These are phyloP conservation scores for Adansonia gregorii DNA, from an alignment of 441 rosid genomes.

Conservation along the genomic window DNA sequence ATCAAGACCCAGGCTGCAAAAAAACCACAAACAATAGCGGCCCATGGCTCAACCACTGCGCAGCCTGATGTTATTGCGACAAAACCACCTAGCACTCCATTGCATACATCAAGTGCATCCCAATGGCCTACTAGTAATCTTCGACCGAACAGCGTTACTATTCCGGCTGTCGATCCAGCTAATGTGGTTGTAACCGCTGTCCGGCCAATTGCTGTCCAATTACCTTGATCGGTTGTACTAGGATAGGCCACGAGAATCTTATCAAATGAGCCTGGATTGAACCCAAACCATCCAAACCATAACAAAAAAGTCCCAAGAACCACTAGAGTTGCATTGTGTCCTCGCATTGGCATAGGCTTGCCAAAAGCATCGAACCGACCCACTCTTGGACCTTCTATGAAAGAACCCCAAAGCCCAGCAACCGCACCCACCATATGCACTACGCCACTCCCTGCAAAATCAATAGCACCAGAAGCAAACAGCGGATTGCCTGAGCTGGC, in stretches of 20 bases:
- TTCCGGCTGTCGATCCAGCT: constrained; percentile 70
- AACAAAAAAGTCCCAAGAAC: constrained; percentile 74
- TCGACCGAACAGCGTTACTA: constrained; percentile 63
- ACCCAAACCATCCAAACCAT: constrained; percentile 90
- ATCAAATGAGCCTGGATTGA: constrained; percentile 71
- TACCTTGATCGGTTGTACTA: constrained; percentile 53
- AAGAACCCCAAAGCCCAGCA: constrained; percentile 78
- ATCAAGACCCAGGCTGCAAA: constrained; percentile 41
- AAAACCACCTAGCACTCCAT: constrained; percentile 75
- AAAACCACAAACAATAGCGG: constrained; percentile 70
- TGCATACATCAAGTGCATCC: constrained; percentile 78
- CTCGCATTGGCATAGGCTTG: constrained; percentile 58
- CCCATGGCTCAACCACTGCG: constrained; percentile 83
- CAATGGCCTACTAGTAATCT: constrained; percentile 69
- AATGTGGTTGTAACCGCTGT: constrained; percentile 65
- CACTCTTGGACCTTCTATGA: constrained; percentile 70
- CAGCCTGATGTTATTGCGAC: constrained; percentile 81
- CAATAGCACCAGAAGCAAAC: constrained; percentile 76
- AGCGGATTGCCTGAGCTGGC: constrained; percentile 45
- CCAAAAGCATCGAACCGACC: constrained; percentile 82
- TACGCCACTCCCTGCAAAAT: constrained; percentile 81
- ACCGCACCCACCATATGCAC: constrained; percentile 72
- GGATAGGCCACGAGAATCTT: constrained; percentile 69
- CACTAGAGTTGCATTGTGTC: constrained; percentile 74
- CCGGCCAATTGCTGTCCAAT: constrained; percentile 66